These are phyloP conservation scores for Torulaspora gathmanii DNA, from an alignment of 805 yeast genomes.

Conservation along the genomic window DNA sequence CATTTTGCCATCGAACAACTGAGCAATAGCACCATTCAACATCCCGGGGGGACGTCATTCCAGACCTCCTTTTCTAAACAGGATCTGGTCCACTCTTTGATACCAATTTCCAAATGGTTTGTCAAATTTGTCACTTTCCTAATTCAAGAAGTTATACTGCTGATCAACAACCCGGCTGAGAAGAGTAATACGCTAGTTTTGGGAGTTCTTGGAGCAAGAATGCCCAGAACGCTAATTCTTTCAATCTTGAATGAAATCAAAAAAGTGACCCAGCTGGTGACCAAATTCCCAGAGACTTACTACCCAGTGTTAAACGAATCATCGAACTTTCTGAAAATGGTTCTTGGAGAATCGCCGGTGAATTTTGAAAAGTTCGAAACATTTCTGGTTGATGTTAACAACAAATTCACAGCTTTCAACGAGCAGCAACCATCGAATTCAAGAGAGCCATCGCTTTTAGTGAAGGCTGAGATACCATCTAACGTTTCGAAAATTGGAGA, in stretches of 20 bases:
- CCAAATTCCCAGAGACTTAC: constrained; percentile 51
- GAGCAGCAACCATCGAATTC: constrained; percentile 27
- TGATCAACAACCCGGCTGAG: constrained; percentile 30
- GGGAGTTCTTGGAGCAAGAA: constrained; percentile 60
- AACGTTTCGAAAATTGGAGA: constrained; percentile 33
- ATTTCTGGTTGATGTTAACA: constrained; percentile 55
- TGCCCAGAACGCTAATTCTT: constrained; percentile 61
- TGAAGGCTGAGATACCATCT: constrained; percentile 59
- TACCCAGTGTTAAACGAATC: constrained; percentile 38
- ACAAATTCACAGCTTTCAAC: constrained; percentile 27
- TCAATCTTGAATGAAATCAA: constrained; percentile 65
- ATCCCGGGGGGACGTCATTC: constrained; percentile 45
- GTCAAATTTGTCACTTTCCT: constrained; percentile 69
- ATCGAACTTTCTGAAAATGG: constrained; percentile 29
- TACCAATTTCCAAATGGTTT: constrained; percentile 86
- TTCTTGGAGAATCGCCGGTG: constrained; percentile 45
- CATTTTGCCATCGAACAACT: constrained; percentile 38
- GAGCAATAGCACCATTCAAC: constrained; percentile 29
- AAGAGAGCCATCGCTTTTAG: constrained; percentile 40
- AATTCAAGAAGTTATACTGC: constrained; percentile 64
- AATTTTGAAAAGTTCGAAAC: constrained; percentile 54
- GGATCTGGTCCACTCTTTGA: constrained; percentile 54
- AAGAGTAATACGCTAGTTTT: constrained; percentile 43
- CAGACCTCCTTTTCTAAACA: constrained; percentile 55
- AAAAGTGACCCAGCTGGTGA: constrained; percentile 51